A percentile compares a stretch with the other conserved stretches of the same genome.
phyloP scores from a whole-genome alignment of 1,284 basidiomycete species.

The Hemileia vastatrix region DNA sequence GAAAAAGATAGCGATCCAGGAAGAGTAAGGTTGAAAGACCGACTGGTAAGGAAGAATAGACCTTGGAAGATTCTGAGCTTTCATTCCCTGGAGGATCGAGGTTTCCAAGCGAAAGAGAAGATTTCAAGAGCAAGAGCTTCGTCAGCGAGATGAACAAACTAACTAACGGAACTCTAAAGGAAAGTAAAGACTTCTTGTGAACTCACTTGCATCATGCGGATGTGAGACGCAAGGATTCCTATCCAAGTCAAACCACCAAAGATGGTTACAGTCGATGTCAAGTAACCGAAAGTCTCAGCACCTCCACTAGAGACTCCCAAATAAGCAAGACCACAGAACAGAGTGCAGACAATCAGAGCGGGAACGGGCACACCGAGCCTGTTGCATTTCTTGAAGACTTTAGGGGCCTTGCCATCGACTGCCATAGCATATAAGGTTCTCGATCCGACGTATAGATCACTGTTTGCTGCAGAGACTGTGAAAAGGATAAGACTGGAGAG shows the following conservation, averaged over 20 bases:
- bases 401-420: slow-evolving; percentile 50
- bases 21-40: slow-evolving; percentile 34
- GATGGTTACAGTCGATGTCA: slow-evolving; percentile 32
- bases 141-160: no score
- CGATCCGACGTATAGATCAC: slow-evolving; percentile 49
- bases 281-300: slow-evolving; percentile 30
- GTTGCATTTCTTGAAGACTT: slow-evolving; percentile 51
- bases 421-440: slow-evolving; percentile 52
- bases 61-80: slow-evolving; percentile 29
- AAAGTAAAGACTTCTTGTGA: slow-evolving; percentile 26
- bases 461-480: slow-evolving; percentile 48
- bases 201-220: background rate
- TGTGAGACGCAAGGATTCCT: slow-evolving; percentile 25
- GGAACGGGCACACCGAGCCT: slow-evolving; percentile 48
- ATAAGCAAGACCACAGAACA: slow-evolving; percentile 56
- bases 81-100: slow-evolving; percentile 31
- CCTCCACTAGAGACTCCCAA: slow-evolving; percentile 33
- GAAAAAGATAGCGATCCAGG: slow-evolving; percentile 32
- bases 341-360: slow-evolving; percentile 51
- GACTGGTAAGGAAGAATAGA: slow-evolving; percentile 31
- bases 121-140: no score
- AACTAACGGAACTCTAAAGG: slow-evolving; percentile 30
- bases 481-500: slow-evolving; percentile 28
- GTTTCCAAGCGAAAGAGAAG: no score
- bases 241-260: slow-evolving; percentile 36